phyloP scores from a whole-genome alignment of 2,329 filamentous ascomycete genomes.

The Ambrosiella beaveri region DNA sequence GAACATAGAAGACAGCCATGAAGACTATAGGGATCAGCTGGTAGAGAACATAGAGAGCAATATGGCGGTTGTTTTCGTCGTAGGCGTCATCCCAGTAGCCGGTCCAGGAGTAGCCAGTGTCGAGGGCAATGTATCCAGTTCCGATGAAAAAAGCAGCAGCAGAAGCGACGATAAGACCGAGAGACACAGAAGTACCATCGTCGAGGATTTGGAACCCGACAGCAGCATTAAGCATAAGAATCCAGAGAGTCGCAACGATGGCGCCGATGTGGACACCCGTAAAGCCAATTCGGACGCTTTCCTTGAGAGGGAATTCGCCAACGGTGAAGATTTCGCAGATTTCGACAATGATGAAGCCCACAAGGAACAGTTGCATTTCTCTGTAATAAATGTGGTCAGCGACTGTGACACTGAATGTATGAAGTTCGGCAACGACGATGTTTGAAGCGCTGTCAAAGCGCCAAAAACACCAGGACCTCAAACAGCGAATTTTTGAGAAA shows the following conservation, averaged over 20 bases:
- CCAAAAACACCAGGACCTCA: background rate
- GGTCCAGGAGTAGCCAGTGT: constrained; percentile 80
- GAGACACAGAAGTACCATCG: constrained; percentile 72
- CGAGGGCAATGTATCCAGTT: constrained; percentile 87
- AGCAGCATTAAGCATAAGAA: constrained; percentile 76
- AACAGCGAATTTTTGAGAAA: background rate
- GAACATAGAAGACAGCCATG: constrained; percentile 68
- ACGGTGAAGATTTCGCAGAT: constrained; percentile 96
- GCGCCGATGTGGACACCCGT: constrained; percentile 78
- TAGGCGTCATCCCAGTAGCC: constrained; percentile 52
- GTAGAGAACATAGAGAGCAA: constrained; percentile 86
- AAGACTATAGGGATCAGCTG: constrained; percentile 79
- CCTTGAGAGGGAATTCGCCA: constrained; percentile 64
- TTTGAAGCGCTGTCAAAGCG: constrained; percentile 1
- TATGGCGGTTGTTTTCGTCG: constrained; percentile 47
- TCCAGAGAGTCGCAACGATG: constrained; percentile 77
- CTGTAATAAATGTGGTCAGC: constrained; percentile 27
- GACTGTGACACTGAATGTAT: background rate
- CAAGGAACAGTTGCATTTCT: constrained; percentile 90
- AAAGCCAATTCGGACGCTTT: constrained; percentile 60
- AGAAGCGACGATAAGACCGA: constrained; percentile 58
- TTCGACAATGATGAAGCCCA: constrained; percentile 70
- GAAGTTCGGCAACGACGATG: background rate
- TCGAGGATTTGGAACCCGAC: constrained; percentile 90
- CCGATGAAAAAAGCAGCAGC: constrained; percentile 62